A percentile compares a stretch with the other conserved stretches of the same genome.
Evolutionary conservation across 1,139 yeast genomes (phyloP).

Genomic region (Hyphopichia buzzinii): DNA sequence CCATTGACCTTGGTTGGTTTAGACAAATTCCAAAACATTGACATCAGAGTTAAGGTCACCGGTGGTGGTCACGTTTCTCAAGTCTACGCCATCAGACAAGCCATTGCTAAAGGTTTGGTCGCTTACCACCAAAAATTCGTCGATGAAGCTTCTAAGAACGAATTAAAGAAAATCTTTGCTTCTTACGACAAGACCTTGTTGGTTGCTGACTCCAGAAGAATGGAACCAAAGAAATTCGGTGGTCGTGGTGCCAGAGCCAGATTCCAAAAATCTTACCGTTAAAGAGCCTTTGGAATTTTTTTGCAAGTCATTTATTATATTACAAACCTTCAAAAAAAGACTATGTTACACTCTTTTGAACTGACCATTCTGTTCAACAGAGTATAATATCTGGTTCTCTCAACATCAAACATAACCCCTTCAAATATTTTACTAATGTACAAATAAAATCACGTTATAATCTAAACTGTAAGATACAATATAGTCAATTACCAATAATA

Average conservation of each 20-base stretch:
- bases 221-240: conserved; percentile 99
- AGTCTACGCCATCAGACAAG: conserved; percentile 99
- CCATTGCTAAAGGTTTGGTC: conserved; percentile 98
- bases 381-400: not conserved
- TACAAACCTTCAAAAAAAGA: not conserved
- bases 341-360: not conserved
- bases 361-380: not conserved
- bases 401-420: not conserved
- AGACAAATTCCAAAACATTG: conserved; percentile 98
- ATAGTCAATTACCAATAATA: no score
- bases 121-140: conserved; percentile 99
- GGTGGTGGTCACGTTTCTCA: conserved; percentile 99
- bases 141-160: conserved; percentile 99
- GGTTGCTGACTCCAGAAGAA: conserved; percentile 99
- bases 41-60: conserved; percentile 97
- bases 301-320: conserved; percentile 1
- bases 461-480: not conserved
- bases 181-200: conserved; percentile 99
- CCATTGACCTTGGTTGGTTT: conserved; percentile 97
- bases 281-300: conserved; percentile 26
- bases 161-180: conserved; percentile 96
- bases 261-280: conserved; percentile 99
- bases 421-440: conserved; percentile 9
- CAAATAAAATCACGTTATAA: conserved; percentile 9
- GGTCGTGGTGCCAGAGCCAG: conserved; percentile 99